phyloP scores from a whole-genome alignment of 805 yeast genomes.

The Monosporozyma solicola region DNA sequence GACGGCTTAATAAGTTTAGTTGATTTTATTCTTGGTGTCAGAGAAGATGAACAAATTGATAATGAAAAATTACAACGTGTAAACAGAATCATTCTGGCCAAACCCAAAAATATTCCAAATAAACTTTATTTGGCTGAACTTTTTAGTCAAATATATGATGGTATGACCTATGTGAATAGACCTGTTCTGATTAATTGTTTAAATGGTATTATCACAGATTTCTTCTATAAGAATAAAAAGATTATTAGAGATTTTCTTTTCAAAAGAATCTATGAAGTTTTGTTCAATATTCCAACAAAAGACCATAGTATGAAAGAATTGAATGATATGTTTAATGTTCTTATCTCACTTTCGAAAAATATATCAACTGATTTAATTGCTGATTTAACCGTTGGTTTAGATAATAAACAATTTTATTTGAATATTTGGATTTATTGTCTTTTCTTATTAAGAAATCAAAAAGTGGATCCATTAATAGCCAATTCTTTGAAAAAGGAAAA shows the following conservation, averaged over 20 bases:
- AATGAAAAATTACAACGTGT: constrained; percentile 59
- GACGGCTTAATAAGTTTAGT: constrained; percentile 69
- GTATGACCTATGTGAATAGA: constrained; percentile 50
- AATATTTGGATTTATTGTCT: constrained; percentile 33
- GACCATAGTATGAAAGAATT: constrained; percentile 40
- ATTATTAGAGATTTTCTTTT: constrained; percentile 55
- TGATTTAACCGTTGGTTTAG: constrained; percentile 19
- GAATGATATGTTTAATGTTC: constrained; percentile 55
- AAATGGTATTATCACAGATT: constrained; percentile 42
- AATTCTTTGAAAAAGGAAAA: constrained; percentile 4
- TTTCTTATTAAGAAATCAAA: constrained; percentile 28
- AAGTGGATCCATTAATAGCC: constrained; percentile 10
- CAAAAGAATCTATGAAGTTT: constrained; percentile 37
- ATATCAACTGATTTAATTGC: constrained; percentile 30
- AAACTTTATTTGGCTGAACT: constrained; percentile 47
- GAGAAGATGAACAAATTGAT: constrained; percentile 58
- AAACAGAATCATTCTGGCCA: constrained; percentile 52
- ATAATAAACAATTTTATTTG: constrained; percentile 19
- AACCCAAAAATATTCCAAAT: constrained; percentile 45
- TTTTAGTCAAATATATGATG: constrained; percentile 52
- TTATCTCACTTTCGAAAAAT: constrained; percentile 52
- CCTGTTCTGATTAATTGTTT: constrained; percentile 52
- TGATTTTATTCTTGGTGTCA: constrained; percentile 67
- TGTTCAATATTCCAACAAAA: constrained; percentile 27
- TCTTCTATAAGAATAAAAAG: constrained; percentile 41